These are phyloP conservation scores for Centrapalus pauciflorus DNA, from an alignment of 129 eudicot genomes.

Conservation along the genomic window DNA sequence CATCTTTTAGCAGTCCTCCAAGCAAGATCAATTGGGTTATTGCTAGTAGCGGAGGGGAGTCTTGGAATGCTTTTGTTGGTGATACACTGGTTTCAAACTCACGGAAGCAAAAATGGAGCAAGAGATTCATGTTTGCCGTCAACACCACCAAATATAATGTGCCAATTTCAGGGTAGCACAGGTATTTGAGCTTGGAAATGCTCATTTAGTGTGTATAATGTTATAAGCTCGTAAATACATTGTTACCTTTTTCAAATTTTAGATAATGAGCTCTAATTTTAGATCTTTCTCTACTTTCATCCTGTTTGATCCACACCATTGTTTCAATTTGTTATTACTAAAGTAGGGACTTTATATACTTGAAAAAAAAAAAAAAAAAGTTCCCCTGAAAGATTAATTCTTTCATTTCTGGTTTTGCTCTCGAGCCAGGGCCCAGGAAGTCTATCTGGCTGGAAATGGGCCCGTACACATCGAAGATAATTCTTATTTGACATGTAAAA, in stretches of 20 bases:
- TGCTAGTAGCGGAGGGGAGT: conserved; percentile 37
- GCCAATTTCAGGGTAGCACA: conserved; percentile 13
- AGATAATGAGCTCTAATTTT: neutral
- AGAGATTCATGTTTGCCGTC: conserved; percentile 38
- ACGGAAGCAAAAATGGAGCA: conserved; percentile 53
- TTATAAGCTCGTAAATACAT: neutral
- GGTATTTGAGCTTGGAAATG: conserved; percentile 21
- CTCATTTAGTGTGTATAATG: neutral
- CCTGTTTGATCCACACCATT: neutral
- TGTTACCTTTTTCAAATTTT: neutral
- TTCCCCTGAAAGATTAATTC: neutral
- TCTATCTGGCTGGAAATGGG: too few relatives aligned
- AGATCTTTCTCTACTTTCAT: too few relatives aligned
- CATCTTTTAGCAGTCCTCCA: conserved; percentile 46
- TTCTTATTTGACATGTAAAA: neutral
- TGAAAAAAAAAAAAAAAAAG: too few relatives aligned
- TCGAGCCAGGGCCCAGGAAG: too few relatives aligned
- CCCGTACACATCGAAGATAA: neutral
- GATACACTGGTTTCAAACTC: conserved; percentile 45
- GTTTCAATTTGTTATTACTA: neutral
- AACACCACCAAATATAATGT: conserved; percentile 1
- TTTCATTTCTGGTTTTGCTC: neutral
- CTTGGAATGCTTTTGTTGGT: conserved; percentile 60
- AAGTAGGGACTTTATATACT: too few relatives aligned
- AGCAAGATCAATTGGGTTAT: conserved; percentile 67